These are phyloP conservation scores for Pholiota adiposa DNA, from an alignment of 1,284 basidiomycete species.

Conservation along the genomic window DNA sequence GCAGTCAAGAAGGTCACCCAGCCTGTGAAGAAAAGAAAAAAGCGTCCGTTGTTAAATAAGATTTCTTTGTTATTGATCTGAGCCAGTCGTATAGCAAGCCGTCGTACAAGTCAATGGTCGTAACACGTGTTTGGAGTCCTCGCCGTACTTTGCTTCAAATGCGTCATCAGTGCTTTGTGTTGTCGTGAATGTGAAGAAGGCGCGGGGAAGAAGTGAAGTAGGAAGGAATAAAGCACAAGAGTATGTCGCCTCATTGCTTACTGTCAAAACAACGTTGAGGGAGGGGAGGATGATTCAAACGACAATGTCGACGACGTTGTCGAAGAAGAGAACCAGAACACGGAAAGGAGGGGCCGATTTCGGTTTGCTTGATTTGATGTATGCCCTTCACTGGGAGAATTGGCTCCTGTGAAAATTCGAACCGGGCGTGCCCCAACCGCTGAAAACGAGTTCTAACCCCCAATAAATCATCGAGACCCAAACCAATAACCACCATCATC, in stretches of 20 bases:
- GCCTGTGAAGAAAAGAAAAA: slow-evolving; percentile 25
- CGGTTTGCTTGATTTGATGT: slow-evolving; percentile 14
- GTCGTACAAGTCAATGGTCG: slow-evolving; percentile 23
- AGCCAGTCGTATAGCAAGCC: slow-evolving; percentile 22
- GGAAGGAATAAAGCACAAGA: background rate
- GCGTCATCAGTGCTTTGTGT: slow-evolving; percentile 10
- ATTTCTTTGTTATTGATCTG: slow-evolving; percentile 15
- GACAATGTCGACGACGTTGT: slow-evolving; percentile 8
- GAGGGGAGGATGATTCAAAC: slow-evolving; percentile 27
- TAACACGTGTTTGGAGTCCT: slow-evolving; percentile 19
- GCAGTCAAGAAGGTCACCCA: slow-evolving; percentile 1
- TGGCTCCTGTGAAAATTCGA: slow-evolving; percentile 15
- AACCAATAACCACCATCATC: slow-evolving; percentile 31
- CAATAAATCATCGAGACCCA: slow-evolving; percentile 14
- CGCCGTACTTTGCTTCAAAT: slow-evolving; percentile 19
- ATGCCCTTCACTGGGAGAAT: slow-evolving; percentile 24
- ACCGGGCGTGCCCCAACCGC: slow-evolving; percentile 51
- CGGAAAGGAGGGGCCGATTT: slow-evolving; percentile 15
- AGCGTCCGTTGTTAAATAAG: slow-evolving; percentile 31
- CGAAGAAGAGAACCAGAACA: slow-evolving; percentile 15
- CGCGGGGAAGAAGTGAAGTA: slow-evolving; percentile 3
- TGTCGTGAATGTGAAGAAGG: slow-evolving; percentile 5
- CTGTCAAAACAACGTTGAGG: slow-evolving; percentile 23
- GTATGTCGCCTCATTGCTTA: slow-evolving; percentile 16
- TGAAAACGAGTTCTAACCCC: slow-evolving; percentile 25